Evolutionary conservation across 768 basidiomycete species (phyloP), one percentile per base, ranked within the genome.

Genomic region (Leucocoprinus leucothites): DNA sequence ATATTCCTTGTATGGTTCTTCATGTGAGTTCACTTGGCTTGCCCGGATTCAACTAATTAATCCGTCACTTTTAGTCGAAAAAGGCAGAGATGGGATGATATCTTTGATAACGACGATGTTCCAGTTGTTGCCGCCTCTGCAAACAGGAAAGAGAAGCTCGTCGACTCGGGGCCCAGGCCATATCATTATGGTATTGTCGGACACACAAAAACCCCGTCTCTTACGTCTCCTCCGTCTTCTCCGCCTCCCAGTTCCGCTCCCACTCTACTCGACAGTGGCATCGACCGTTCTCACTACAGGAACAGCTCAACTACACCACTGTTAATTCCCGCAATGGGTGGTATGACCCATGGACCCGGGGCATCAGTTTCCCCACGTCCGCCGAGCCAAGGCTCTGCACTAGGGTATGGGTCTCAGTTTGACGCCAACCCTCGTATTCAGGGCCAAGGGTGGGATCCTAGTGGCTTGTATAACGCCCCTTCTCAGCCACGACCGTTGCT

Each of bases 101-200:
- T 80, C 40, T 79, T 80, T 60, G 80, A 81, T 8, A 74, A 72
- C 54, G 78, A 78, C 2, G 67, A 72, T 6, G 63, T 64, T 6
- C 58, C 62, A 28, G 47, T 63, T 48, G 58, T 63, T 13, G n/a
- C 64, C 14, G 55, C 60, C 3, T 58, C 57, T 11, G 46, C 64
- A 25, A 52, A 58, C 22, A 65, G 61, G 16, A 60, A 56, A 42
- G 56, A 64, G 41, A 63, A 59, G 34, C 58, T 52, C 44, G 53
- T 58, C 13, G 40, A 60, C 38, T 66, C 69, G 25, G 74, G 77
- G 45, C 82, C 81, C 3, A 77, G 70, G 63, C 83, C 84, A 21
- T 87, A 87, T 62, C 74, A 82, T 60, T 87, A 87, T 58, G 84
- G 84, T 16, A 72, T 81, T 40, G 78, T 87, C 22, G 85, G 84